Percentiles rank a stretch among this genome's conserved stretches.
phyloP scores from a whole-genome alignment of 2,329 filamentous ascomycete genomes.

The Diaporthe capsici region DNA sequence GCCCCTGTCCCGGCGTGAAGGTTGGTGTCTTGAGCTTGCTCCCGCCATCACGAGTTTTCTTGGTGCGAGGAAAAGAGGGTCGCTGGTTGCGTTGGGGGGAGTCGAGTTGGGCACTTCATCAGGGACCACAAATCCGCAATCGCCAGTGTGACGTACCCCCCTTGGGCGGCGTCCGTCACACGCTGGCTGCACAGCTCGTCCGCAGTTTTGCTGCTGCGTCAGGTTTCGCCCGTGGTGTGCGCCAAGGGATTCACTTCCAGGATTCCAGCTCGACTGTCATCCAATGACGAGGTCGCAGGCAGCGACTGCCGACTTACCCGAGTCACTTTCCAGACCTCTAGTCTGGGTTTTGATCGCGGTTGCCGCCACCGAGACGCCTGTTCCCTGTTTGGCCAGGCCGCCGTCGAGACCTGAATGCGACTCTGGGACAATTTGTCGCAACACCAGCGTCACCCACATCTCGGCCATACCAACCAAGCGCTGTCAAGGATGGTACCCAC shows the following conservation, averaged over 20 bases:
- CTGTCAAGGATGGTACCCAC: neutral
- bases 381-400: slow-evolving; percentile 26
- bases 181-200: neutral
- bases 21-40: slow-evolving; percentile 7
- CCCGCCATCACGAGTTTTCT: slow-evolving; percentile 6
- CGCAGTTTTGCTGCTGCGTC: neutral
- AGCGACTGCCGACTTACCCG: slow-evolving; percentile 14
- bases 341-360: slow-evolving; percentile 7
- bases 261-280: slow-evolving; percentile 13
- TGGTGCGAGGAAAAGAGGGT: neutral
- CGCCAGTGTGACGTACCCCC: slow-evolving; percentile 23
- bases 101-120: neutral
- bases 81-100: neutral
- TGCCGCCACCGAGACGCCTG: slow-evolving; percentile 7
- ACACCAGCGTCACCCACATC: neutral
- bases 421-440: neutral
- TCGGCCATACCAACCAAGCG: neutral
- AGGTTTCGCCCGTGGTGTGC: slow-evolving; percentile 12
- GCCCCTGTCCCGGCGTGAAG: slow-evolving; percentile 20
- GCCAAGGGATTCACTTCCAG: slow-evolving; percentile 33
- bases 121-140: neutral
- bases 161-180: slow-evolving; percentile 2
- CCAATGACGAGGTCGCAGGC: slow-evolving; percentile 16
- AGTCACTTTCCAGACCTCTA: neutral
- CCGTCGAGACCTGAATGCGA: slow-evolving; percentile 18